Base-by-base conservation (phyloP, 2,329 filamentous ascomycete genomes). In the Penicillium glabrum region DNA sequence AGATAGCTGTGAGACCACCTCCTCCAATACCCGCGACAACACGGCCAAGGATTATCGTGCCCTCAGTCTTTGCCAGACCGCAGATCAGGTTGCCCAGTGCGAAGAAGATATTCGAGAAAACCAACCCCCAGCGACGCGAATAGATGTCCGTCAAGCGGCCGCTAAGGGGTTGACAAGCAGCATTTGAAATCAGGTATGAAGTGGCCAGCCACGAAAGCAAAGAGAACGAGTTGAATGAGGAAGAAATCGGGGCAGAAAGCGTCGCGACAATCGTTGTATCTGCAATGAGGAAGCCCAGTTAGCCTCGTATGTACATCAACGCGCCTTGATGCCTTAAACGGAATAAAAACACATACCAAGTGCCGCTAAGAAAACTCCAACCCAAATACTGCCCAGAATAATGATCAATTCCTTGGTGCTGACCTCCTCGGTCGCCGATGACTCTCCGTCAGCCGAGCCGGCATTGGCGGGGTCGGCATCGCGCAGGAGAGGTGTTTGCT, bases 81-180 rank as follows among this genome's bases (percentile, higher is more conserved):
- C 91, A 96, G 60, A 96, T 88, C 59, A 95, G 75, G 59, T 95
- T 96, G 0, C 92, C 92, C 0, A 80, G 76, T 0, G 87, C 89
- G 69, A 96, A 96, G 72, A 93, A 84, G 54, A 91, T 61, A 70
- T 95, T 95, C 63, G 88, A 90, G 60, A 93, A 87, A 11, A 96
- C 79, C 2, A 96, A 77, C 0, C 92, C 92, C 0, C 88, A 86
- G 0, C 90, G 85, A 5, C 92, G 86, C 11, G 89, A 89, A 68
- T 95, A 95, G 49, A 96, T 95, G 71, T 96, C 93, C 0, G 92
- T 96, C 58, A 96, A 74, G 5, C 91, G 86, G 6, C 93, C 93
- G 9, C 89, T 91, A 21, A 96, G 82, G 13, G 92, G 92, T 72
- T 96, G 92, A 66, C 86, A 90, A 0, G 91, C 91, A 2, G 92